A percentile compares a stretch with the other conserved stretches of the same genome.
Evolutionary conservation across 129 eudicot genomes (phyloP).

Genomic region (Tagetes erecta): DNA sequence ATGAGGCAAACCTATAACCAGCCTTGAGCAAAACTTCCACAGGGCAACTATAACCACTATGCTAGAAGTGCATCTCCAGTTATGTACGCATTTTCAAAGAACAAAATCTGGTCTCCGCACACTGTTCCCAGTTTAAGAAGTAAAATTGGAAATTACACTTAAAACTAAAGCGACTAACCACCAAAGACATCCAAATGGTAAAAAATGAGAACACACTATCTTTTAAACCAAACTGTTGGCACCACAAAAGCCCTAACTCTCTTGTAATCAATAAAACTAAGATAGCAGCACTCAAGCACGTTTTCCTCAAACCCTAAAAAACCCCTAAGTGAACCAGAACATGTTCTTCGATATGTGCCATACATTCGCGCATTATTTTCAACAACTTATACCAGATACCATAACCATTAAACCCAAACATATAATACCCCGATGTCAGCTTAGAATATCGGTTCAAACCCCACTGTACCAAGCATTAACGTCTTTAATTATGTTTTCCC

Average conservation of each 20-base stretch:
- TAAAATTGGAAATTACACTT: conserved; percentile 12
- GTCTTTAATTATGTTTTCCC: conserved; percentile 28
- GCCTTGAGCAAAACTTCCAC: conserved; percentile 29
- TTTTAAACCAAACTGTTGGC: conserved; percentile 19
- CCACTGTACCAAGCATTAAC: conserved; percentile 21
- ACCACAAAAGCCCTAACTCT: conserved; percentile 19
- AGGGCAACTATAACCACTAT: conserved; percentile 15
- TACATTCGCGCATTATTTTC: conserved; percentile 8
- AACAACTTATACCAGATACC: conserved; percentile 36
- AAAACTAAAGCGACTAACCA: conserved; percentile 28
- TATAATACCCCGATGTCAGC: conserved; percentile 28
- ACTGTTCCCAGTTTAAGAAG: conserved; percentile 13
- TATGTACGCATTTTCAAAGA: background rate
- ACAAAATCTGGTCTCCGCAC: conserved; percentile 15
- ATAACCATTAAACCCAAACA: conserved; percentile 38
- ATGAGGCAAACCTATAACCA: conserved; percentile 31
- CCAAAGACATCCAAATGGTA: conserved; percentile 24
- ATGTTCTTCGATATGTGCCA: conserved; percentile 23
- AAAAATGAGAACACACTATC: conserved; percentile 14
- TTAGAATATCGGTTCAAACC: conserved; percentile 23
- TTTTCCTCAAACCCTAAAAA: conserved; percentile 18
- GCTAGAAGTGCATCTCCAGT: conserved; percentile 19
- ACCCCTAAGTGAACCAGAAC: conserved; percentile 23
- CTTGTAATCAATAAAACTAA: conserved; percentile 18
- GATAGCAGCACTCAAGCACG: background rate